A percentile compares a stretch with the other conserved stretches of the same genome.
phyloP scores from a whole-genome alignment of 2,329 filamentous ascomycete species.

The Mycosphaerella sp. region DNA sequence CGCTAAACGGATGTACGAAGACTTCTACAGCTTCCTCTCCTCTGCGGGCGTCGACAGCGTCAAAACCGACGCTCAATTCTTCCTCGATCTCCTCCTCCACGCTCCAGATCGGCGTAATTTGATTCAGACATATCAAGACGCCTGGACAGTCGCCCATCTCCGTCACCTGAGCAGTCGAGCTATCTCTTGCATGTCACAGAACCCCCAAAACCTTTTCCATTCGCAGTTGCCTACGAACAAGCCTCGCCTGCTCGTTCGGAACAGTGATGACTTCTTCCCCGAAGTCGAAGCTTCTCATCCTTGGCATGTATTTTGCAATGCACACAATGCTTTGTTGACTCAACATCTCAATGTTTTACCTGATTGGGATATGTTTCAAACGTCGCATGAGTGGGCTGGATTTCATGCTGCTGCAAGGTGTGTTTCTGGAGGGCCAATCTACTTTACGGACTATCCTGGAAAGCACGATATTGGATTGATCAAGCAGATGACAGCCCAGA shows the following conservation, averaged over 20 bases:
- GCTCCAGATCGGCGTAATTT: slow-evolving; percentile 65
- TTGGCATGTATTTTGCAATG: slow-evolving; percentile 95
- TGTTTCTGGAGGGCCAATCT: slow-evolving; percentile 84
- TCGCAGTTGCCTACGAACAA: slow-evolving; percentile 71
- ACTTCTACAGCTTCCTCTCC: slow-evolving; percentile 81
- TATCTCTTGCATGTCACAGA: slow-evolving; percentile 93
- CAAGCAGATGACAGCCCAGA: slow-evolving; percentile 70
- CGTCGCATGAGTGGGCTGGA: slow-evolving; percentile 60
- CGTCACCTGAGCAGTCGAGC: slow-evolving; percentile 69
- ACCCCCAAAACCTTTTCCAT: slow-evolving; percentile 79
- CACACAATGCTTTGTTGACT: slow-evolving; percentile 77
- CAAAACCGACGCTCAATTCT: slow-evolving; percentile 91
- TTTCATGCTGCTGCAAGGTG: slow-evolving; percentile 90
- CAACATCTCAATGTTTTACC: slow-evolving; percentile 81
- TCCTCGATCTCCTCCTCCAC: slow-evolving; percentile 67
- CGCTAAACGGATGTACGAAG: slow-evolving; percentile 69
- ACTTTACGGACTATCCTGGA: slow-evolving; percentile 85
- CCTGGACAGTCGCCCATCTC: slow-evolving; percentile 72
- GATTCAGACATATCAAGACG: slow-evolving; percentile 71
- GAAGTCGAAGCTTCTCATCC: slow-evolving; percentile 72
- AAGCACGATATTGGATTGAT: slow-evolving; percentile 71
- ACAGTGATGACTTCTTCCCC: slow-evolving; percentile 90
- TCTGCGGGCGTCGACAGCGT: slow-evolving; percentile 73
- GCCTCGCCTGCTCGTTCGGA: slow-evolving; percentile 68
- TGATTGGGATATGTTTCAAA: slow-evolving; percentile 75